Evolutionary conservation across 768 basidiomycete genomes (phyloP).

Genomic region (Amanita muscaria): DNA sequence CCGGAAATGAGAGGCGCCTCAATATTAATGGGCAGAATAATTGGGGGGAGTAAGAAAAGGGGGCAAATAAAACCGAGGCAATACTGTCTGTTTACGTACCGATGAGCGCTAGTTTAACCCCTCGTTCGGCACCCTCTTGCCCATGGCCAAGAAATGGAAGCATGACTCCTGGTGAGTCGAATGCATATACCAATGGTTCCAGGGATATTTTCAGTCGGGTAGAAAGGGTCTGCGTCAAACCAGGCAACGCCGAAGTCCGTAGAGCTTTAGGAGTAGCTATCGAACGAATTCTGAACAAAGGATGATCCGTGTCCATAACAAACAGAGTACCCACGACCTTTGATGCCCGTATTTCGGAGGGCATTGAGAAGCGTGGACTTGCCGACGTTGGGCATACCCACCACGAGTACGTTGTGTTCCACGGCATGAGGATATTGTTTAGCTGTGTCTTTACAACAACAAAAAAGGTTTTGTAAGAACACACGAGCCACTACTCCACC

Average conservation of each 20-base stretch:
- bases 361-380: constrained; percentile 94
- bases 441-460: no score
- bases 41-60: background rate
- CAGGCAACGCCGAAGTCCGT: constrained; percentile 81
- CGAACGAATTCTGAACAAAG: constrained; percentile 4
- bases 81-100: constrained; percentile 45
- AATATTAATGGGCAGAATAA: background rate
- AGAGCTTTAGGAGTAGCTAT: constrained; percentile 81
- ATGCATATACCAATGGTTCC: constrained; percentile 82
- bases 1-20: background rate
- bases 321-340: constrained; percentile 57
- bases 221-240: constrained; percentile 82
- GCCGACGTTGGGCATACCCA: constrained; percentile 99
- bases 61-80: background rate
- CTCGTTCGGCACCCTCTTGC: constrained; percentile 78
- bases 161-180: constrained; percentile 97
- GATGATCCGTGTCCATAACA: constrained; percentile 6
- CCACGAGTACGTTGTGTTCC: constrained; percentile 83
- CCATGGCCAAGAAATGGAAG: constrained; percentile 88
- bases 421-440: constrained; percentile 59
- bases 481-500: no score
- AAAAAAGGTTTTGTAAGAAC: no score
- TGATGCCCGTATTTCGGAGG: constrained; percentile 77
- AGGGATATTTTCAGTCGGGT: constrained; percentile 80
- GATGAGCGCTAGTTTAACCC: constrained; percentile 87